Evolutionary conservation across 495 filamentous ascomycete genomes (phyloP).

Genomic region (Tricharina praecox): DNA sequence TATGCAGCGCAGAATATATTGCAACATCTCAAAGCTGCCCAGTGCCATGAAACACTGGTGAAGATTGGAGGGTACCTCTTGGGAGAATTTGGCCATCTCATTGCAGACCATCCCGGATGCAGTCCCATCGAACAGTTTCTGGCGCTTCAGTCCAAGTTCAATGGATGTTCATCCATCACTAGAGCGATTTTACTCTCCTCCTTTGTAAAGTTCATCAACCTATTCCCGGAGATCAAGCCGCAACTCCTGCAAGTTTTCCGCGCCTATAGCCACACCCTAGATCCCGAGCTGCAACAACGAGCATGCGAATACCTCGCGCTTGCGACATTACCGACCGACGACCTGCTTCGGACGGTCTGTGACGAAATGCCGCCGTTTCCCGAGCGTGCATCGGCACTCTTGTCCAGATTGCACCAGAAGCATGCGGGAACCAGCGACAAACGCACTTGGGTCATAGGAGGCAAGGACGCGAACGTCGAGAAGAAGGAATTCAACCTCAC

Average conservation of each 20-base stretch:
- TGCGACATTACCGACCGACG: constrained; percentile 71
- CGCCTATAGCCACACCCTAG: constrained; percentile 83
- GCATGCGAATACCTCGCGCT: constrained; percentile 90
- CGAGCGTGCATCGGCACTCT: constrained; percentile 74
- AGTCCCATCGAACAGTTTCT: constrained; percentile 97
- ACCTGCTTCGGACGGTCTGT: constrained; percentile 84
- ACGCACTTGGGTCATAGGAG: constrained; percentile 88
- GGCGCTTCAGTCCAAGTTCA: constrained; percentile 78
- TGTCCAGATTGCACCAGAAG: constrained; percentile 86
- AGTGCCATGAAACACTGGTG: constrained; percentile 88
- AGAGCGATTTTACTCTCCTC: constrained; percentile 85
- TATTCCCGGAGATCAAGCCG: constrained; percentile 97
- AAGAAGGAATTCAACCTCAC: constrained; percentile 62
- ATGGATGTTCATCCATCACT: constrained; percentile 72
- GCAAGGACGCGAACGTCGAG: constrained; percentile 79
- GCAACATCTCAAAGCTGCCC: constrained; percentile 73
- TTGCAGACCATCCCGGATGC: constrained; percentile 83
- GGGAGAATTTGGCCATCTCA: constrained; percentile 92
- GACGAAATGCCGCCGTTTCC: constrained; percentile 99
- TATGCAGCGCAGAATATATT: constrained; percentile 89
- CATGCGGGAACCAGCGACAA: constrained; percentile 81
- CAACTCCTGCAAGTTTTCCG: constrained; percentile 81
- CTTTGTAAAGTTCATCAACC: constrained; percentile 94
- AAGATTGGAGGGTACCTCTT: constrained; percentile 95
- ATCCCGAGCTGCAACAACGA: constrained; percentile 88